These are phyloP conservation scores for Mangifera indica DNA, from an alignment of 345 rosid species.

Conservation along the genomic window DNA sequence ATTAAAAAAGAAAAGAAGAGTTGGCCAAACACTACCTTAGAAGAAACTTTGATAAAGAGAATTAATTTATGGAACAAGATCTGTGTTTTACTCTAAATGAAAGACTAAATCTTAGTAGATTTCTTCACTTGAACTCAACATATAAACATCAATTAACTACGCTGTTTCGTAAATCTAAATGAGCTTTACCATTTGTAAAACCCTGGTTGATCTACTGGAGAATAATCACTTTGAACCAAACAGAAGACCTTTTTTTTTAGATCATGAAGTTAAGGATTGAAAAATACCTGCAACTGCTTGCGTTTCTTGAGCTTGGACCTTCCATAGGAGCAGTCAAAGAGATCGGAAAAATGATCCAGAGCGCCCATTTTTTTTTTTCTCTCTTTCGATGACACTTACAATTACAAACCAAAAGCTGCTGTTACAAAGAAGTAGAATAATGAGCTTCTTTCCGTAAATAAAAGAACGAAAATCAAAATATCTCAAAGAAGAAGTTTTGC, in stretches of 20 bases:
- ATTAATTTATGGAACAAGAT: not conserved
- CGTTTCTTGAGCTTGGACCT: slow-evolving; percentile 55
- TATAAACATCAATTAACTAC: no score
- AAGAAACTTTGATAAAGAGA: no score
- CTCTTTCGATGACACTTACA: not conserved
- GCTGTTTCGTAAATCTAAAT: no score
- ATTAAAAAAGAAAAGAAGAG: not conserved
- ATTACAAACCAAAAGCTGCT: not conserved
- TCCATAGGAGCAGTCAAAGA: slow-evolving; percentile 71
- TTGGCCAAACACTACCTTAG: not conserved
- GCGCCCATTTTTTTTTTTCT: slow-evolving; percentile 56
- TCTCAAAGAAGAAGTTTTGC: not conserved
- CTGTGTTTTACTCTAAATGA: not conserved
- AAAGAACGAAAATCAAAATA: not conserved
- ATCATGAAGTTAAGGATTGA: not conserved
- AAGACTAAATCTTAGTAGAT: not conserved
- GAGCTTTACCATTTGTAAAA: not conserved
- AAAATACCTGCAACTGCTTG: slow-evolving; percentile 72
- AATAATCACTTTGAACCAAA: not conserved
- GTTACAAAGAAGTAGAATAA: not conserved
- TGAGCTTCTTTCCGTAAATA: not conserved
- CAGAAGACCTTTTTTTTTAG: no score
- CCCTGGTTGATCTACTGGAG: not conserved
- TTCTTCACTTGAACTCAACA: not conserved
- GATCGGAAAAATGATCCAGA: slow-evolving; percentile 77